Base-by-base conservation (phyloP, 352 stramenopile species). In the Phytophthora palmivora region DNA sequence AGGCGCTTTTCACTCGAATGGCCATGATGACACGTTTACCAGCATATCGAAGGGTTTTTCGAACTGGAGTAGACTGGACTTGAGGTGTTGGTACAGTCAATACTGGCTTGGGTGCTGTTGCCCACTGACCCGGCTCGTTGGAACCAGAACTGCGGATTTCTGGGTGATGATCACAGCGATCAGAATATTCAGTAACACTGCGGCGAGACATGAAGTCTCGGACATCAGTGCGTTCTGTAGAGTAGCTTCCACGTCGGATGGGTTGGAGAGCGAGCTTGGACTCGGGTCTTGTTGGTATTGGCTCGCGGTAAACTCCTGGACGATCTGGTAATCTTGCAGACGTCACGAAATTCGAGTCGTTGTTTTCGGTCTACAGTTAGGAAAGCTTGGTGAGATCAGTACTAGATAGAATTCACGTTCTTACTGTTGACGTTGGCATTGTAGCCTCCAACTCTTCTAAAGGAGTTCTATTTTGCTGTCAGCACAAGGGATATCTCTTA, bases 21-120 rank as follows among this genome's bases (percentile, higher is more conserved):
- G 63, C 60, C 76, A 89, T 89, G 67, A 90, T 89, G 42, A 92
- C 76, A 14, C 78, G 78, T 57, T 90, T 88, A 19, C 74, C 82
- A 26, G 76, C 80, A 32, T 84, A 84, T 14, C 76, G 74, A 18
- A 91, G 57, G 15, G 58, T 84, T 48, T 78, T 83, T 2, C 51
- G 52, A 9, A 37, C 26, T 14, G 18, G 34, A 4, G 22, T 12
- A 18, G 48, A 10, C n/a, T 47, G 15, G 32, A 43, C 39, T 18
- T 10, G 32, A 9, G 45, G 43, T 18, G 56, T 15, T 3, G 34
- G 16, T 4, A 45, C 12, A 19, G 59, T 57, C 4, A 48, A 26
- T 24, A 42, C 47, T 12, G 36, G 46, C 0, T 51, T 65, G 8
- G 34, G 14, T 18, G 39, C 22, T 6, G 32, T 70, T 14, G 62